phyloP scores from a whole-genome alignment of 73 alveolate species.

The Paramecium bursaria region DNA sequence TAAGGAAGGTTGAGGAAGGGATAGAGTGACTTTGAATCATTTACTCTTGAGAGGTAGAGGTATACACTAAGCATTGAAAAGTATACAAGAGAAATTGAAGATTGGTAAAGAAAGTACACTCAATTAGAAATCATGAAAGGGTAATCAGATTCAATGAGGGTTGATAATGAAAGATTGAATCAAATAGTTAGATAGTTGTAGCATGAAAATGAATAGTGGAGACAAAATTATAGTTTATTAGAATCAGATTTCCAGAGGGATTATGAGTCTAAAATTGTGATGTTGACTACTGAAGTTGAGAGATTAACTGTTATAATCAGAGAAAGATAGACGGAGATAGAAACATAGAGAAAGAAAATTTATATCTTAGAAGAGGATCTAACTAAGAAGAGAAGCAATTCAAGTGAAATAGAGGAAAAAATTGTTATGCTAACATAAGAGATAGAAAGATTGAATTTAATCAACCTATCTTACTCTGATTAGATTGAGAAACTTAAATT shows the following conservation, averaged over 20 bases:
- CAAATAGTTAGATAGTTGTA: slow-evolving; percentile 28
- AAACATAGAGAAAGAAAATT: slow-evolving; percentile 44
- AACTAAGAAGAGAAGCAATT: slow-evolving; percentile 7
- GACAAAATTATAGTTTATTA: slow-evolving; percentile 35
- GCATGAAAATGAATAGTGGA: slow-evolving; percentile 56
- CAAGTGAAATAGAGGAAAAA: slow-evolving; percentile 15
- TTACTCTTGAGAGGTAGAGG: slow-evolving; percentile 12
- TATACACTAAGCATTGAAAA: no score
- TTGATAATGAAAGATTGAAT: slow-evolving; percentile 52
- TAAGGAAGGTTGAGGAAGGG: slow-evolving; percentile 14
- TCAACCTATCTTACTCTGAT: slow-evolving; percentile 42
- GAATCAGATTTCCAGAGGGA: slow-evolving; percentile 12
- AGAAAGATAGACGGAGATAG: slow-evolving; percentile 34
- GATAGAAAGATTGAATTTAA: slow-evolving; percentile 23
- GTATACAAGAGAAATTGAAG: slow-evolving; percentile 17
- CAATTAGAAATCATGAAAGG: slow-evolving; percentile 10
- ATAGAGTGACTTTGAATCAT: background rate
- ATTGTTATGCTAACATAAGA: slow-evolving; percentile 9
- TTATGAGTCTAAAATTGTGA: slow-evolving; percentile 38
- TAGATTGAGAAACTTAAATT: slow-evolving; percentile 37
- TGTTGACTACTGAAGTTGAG: slow-evolving; percentile 40
- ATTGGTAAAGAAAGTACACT: background rate
- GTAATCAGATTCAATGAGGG: slow-evolving; percentile 5
- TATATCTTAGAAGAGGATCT: slow-evolving; percentile 33
- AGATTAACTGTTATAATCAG: slow-evolving; percentile 12